Conservation (phyloP, 2,329 filamentous ascomycete species). For the Aquanectria penicillioides region DNA sequence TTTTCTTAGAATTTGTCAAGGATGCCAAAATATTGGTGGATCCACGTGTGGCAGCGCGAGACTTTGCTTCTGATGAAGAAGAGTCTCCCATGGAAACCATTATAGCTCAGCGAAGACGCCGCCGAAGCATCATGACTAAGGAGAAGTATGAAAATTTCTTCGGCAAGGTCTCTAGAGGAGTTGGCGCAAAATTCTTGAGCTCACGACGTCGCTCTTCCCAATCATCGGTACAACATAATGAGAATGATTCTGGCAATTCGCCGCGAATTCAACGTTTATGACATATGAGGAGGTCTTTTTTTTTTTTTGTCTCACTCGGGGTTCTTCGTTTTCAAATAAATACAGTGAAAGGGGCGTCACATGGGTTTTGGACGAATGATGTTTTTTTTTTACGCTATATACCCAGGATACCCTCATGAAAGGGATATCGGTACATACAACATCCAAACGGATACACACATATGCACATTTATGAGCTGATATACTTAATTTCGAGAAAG, state of each 20-base stretch:
- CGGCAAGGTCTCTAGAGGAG: constrained; percentile 36
- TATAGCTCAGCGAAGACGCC: constrained; percentile 26
- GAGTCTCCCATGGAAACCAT: constrained; percentile 30
- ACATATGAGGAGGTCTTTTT: constrained; percentile 20
- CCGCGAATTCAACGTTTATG: constrained; percentile 31
- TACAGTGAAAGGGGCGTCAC: constrained; percentile 33
- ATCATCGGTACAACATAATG: constrained; percentile 43
- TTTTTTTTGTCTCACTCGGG: constrained; percentile 18
- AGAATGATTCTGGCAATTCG: constrained; percentile 33
- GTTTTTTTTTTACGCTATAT: constrained; percentile 31
- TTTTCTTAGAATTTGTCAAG: constrained; percentile 58
- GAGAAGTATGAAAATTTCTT: constrained; percentile 37
- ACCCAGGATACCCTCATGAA: constrained; percentile 30
- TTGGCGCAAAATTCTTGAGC: constrained; percentile 40
- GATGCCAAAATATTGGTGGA: constrained; percentile 60
- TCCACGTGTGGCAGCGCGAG: constrained; percentile 38
- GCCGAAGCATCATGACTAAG: constrained; percentile 23
- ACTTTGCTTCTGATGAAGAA: constrained; percentile 33
- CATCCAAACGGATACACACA: no score
- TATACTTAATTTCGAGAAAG: constrained; percentile 27
- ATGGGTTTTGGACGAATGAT: constrained; percentile 31
- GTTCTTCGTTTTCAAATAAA: constrained; percentile 9
- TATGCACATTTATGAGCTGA: constrained; percentile 23
- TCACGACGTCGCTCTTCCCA: constrained; percentile 45
- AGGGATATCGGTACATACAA: constrained; percentile 38